Evolutionary conservation across 495 filamentous ascomycete genomes (phyloP), one percentile per base, ranked within the genome.

Genomic region (Xylaria longipes): DNA sequence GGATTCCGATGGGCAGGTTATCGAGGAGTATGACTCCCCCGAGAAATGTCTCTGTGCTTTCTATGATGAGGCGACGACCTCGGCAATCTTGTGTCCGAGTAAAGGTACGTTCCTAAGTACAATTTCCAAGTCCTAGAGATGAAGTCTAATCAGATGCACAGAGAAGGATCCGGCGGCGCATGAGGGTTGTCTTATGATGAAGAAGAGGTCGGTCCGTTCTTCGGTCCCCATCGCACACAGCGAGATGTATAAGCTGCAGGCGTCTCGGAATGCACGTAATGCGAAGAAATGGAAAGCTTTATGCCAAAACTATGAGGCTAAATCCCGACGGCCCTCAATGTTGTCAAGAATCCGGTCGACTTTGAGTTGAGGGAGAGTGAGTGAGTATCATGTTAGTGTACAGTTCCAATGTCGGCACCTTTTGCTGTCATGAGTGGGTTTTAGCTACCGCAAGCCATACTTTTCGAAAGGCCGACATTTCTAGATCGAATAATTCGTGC

Each of bases 171-270:
- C 56, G 0, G 20, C 29, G 31, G 17, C 31, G 17, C 31, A 60
- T 22, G 56, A 60, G 29, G 31, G 31, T 4, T 58, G 56, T 37
- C 15, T 35, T n/a, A 58, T 20, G 31, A 37, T 35, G 27, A 35
- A 20, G 56, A 60, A n/a, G 31, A 35, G 27, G 27, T 17, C 9
- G n/a, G n/a, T n/a, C 29, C 8, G 56, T 33, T n/a, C 29, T 37
- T 37, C 56, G 12, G 7, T 35, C 1, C 5, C 56, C 20, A 33
- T 60, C 31, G 56, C 56, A 35, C 56, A 60, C 33, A 60, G 56
- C 56, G 56, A 60, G 31, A 17, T 60, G 29, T 60, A 60, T 37
- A 22, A 60, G 31, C 33, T 60, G 56, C 56, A 22, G 31, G 31
- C 17, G 56, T 60, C 56, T 60, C 56, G 56, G 1, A 60, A 35